Evolutionary conservation across 768 basidiomycete species (phyloP), one percentile per base, ranked within the genome.

Genomic region (Lentinula detonsa): DNA sequence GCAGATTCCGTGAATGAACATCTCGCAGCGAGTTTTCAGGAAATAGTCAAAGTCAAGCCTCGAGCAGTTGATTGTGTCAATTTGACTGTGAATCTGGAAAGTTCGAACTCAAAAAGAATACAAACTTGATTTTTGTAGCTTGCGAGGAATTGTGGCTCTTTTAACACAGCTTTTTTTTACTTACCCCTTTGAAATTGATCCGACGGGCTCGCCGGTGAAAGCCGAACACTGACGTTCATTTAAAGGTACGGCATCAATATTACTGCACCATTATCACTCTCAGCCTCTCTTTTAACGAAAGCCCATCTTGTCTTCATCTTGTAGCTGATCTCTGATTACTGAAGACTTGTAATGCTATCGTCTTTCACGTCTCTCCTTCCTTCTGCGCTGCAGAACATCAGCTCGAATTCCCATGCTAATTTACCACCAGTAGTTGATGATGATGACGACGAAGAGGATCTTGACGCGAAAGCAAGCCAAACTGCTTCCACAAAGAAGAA

Each of bases 341-440:
- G 21, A 48, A 23, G 46, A 23, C 16, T 9, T 7, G 46, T 11
- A 48, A 63, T 63, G 62, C 33, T 63, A 48, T 63, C 62, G 6
- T 63, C 62, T 31, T 34, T 63, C 15, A 42, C 50, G 10, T 63
- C 62, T 28, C 46, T 63, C 5, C 43, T 63, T 16, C 62, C 62
- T n/a, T 54, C 62, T 15, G 52, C 55, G 10, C 18, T 63, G 13
- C 61, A 56, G 40, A 37, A 62, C 40, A 35, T 53, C 23, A 48
- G 46, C 43, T 54, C 51, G 10, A 46, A 45, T 54, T 21, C 37
- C 39, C 35, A 53, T 39, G 5, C 33, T 18, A 55, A 23, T 50
- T 42, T 58, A 33, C 62, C 57, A 6, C 62, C 62, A 11, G 40
- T 45, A 18, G 56, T 53, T 6, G 57, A 63, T 39, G 57, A 54